Conservation (phyloP, 441 rosid species). For the Iberis amara region DNA sequence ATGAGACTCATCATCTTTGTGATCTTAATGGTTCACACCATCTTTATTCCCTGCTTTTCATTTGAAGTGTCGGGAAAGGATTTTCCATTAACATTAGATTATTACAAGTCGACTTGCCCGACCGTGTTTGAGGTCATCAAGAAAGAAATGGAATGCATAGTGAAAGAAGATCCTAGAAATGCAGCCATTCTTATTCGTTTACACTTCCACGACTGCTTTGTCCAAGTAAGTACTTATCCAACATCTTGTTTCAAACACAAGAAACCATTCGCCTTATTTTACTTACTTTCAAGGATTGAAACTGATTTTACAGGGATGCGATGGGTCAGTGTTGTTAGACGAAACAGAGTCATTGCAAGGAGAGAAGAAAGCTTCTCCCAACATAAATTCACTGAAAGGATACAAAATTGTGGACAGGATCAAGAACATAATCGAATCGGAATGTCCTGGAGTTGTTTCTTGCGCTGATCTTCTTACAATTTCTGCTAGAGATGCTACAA, state of each 20-base stretch:
- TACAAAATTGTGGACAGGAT: conserved; percentile 63
- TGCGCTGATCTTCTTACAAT: conserved; percentile 89
- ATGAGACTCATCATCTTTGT: conserved; percentile 29
- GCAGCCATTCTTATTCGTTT: conserved; percentile 68
- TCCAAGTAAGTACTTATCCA: conserved; percentile 49
- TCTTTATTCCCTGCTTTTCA: conserved; percentile 26
- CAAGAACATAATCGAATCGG: conserved; percentile 82
- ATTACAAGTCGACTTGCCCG: conserved; percentile 71
- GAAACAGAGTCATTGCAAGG: conserved; percentile 58
- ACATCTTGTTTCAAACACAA: conserved; percentile 6
- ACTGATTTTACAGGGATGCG: conserved; percentile 60
- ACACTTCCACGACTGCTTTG: conserved; percentile 91
- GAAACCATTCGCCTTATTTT: neutral
- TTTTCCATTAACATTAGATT: conserved; percentile 54
- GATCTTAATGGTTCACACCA: conserved; percentile 24
- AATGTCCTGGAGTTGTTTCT: conserved; percentile 81
- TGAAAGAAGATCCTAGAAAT: conserved; percentile 66
- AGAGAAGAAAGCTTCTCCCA: conserved; percentile 67
- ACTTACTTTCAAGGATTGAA: neutral
- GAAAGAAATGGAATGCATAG: conserved; percentile 78
- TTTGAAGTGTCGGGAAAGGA: conserved; percentile 37
- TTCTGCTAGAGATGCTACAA: conserved; percentile 84
- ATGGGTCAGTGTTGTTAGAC: conserved; percentile 76
- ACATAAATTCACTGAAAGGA: conserved; percentile 52
- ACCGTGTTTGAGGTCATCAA: conserved; percentile 47